phyloP scores from a whole-genome alignment of 352 stramenopile species.

The Pythium aquatile region DNA sequence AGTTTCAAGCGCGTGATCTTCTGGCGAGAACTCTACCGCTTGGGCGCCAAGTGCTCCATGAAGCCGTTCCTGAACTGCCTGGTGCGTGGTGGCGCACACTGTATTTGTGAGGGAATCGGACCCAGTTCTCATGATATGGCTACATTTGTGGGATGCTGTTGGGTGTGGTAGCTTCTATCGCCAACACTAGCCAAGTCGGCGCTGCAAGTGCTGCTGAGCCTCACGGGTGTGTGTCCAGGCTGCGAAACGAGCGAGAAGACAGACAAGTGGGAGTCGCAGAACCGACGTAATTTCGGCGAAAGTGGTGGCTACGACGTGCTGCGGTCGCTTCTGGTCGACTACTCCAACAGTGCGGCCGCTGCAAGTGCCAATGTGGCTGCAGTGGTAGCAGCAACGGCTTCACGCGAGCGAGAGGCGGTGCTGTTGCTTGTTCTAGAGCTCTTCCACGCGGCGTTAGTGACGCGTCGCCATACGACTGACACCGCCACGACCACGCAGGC shows the following conservation, averaged over 20 bases:
- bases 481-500: slow-evolving; percentile 56
- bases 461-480: slow-evolving; percentile 51
- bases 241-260: slow-evolving; percentile 54
- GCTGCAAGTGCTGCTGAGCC: slow-evolving; percentile 61
- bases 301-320: slow-evolving; percentile 70
- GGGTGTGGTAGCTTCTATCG: slow-evolving; percentile 37
- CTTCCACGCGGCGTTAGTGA: slow-evolving; percentile 65
- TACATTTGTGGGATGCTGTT: slow-evolving; percentile 4
- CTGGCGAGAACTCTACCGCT: slow-evolving; percentile 78
- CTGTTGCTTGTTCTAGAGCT: slow-evolving; percentile 52
- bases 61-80: slow-evolving; percentile 80
- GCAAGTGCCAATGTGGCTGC: background rate
- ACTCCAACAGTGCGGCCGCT: slow-evolving; percentile 30
- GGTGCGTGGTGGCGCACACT: slow-evolving; percentile 27
- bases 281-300: slow-evolving; percentile 75
- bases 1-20: slow-evolving; percentile 74
- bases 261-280: slow-evolving; percentile 73
- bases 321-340: slow-evolving; percentile 62
- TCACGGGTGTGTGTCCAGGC: slow-evolving; percentile 55
- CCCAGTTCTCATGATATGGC: background rate
- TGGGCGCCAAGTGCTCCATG: slow-evolving; percentile 79
- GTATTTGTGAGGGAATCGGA: background rate
- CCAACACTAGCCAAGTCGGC: slow-evolving; percentile 49
- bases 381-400: slow-evolving; percentile 1
- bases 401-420: slow-evolving; percentile 33